Percentiles rank a stretch among this genome's conserved stretches.
These are phyloP conservation scores for Elongisporangium senticosum DNA, from an alignment of 352 stramenopile genomes.

Conservation along the genomic window DNA sequence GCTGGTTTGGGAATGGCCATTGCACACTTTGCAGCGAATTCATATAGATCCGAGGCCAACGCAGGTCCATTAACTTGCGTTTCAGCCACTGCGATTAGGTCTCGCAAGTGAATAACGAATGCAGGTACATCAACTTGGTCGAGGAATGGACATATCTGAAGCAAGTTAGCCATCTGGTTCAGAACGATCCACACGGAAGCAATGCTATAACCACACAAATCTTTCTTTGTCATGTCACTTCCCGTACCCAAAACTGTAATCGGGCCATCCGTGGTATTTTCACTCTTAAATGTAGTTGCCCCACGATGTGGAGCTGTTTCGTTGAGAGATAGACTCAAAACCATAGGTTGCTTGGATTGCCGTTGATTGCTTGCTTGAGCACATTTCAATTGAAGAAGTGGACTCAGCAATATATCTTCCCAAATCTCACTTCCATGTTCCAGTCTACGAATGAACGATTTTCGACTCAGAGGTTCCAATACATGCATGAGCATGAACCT, in stretches of 20 bases:
- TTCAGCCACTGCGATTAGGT: conserved; percentile 25
- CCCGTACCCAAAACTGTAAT: background rate
- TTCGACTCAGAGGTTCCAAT: conserved; percentile 26
- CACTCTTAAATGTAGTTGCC: background rate
- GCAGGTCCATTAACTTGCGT: conserved; percentile 5
- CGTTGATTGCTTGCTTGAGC: background rate
- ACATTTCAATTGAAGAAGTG: conserved; percentile 11
- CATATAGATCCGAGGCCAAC: conserved; percentile 18
- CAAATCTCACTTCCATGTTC: conserved; percentile 26
- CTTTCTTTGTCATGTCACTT: background rate
- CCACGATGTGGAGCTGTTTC: background rate
- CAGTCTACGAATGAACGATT: conserved; percentile 29
- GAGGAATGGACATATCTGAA: conserved; percentile 57
- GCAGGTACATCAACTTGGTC: conserved; percentile 44
- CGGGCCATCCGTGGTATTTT: background rate
- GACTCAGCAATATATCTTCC: conserved; percentile 28
- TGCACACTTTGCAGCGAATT: conserved; percentile 39
- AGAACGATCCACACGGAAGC: conserved; percentile 16
- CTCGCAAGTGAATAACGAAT: conserved; percentile 42
- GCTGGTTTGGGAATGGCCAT: conserved; percentile 36
- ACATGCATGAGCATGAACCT: conserved; percentile 32
- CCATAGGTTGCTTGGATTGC: background rate
- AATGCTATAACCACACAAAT: conserved; percentile 18
- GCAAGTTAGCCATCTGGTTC: conserved; percentile 24
- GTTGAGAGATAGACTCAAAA: conserved; percentile 1